phyloP scores from a whole-genome alignment of 108 stramenopile species.

The Nitzschia sp. region DNA sequence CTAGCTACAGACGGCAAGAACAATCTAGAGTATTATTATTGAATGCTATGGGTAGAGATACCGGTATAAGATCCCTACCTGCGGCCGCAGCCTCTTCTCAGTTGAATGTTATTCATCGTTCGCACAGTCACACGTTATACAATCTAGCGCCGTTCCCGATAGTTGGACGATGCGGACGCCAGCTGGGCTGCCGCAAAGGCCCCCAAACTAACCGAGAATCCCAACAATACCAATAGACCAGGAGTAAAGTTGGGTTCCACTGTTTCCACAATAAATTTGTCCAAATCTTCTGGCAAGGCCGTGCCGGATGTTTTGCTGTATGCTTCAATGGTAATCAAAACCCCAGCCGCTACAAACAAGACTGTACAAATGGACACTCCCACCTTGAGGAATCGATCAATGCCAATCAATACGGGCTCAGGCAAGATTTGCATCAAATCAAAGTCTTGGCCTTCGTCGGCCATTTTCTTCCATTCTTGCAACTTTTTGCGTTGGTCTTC shows the following conservation, averaged over 20 bases:
- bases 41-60: no score
- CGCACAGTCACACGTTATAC: no score
- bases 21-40: no score
- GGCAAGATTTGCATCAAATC: conserved; percentile 74
- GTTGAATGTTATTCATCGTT: no score
- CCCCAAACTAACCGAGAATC: conserved; percentile 75
- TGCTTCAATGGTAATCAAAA: conserved; percentile 78
- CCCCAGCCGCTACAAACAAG: conserved; percentile 68
- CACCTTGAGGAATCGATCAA: conserved; percentile 75
- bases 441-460: conserved; percentile 58
- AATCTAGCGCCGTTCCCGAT: conserved; percentile 28
- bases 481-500: conserved; percentile 52
- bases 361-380: conserved; percentile 62
- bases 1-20: no score
- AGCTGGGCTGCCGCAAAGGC: conserved; percentile 75
- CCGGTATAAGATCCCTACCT: no score
- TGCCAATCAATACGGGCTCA: conserved; percentile 52
- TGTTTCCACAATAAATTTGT: conserved; percentile 62
- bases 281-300: conserved; percentile 60
- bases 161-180: conserved; percentile 46
- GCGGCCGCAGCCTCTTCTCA: no score
- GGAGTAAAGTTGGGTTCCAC: conserved; percentile 89
- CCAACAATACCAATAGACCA: conserved; percentile 71
- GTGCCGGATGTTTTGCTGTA: conserved; percentile 63
- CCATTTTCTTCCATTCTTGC: conserved; percentile 52